Percentiles rank a stretch among this genome's conserved stretches.
Evolutionary conservation across 345 rosid genomes (phyloP).

Genomic region (Salix viminalis): DNA sequence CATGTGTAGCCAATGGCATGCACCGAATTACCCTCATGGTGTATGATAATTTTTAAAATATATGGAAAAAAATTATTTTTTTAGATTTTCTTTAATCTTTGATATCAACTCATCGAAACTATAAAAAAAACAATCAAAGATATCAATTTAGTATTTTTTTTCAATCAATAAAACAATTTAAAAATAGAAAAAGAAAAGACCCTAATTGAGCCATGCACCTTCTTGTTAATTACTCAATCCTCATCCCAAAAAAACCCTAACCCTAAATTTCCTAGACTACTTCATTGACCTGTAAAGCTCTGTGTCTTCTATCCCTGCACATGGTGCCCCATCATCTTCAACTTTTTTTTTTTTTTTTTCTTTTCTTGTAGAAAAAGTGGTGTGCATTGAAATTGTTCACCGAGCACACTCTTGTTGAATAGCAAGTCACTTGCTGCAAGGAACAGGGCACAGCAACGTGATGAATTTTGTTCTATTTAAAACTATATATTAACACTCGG

Average conservation of each 20-base stretch:
- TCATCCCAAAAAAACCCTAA: slow-evolving; percentile 40
- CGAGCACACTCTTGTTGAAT: background rate
- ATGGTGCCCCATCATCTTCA: background rate
- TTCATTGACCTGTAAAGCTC: slow-evolving; percentile 26
- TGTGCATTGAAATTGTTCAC: slow-evolving; percentile 3
- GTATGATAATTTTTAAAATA: no score
- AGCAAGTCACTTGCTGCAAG: background rate
- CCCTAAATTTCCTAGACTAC: slow-evolving; percentile 26
- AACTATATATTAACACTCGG: no score
- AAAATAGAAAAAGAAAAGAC: no score
- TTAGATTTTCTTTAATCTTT: no score
- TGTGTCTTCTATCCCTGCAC: slow-evolving; percentile 10
- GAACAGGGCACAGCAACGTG: no score
- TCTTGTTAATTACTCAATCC: no score
- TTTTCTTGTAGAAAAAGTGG: slow-evolving; percentile 22
- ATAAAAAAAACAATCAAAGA: no score
- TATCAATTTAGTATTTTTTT: no score
- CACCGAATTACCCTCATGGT: no score
- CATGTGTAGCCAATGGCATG: background rate
- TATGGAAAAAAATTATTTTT: no score
- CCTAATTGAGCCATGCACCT: background rate
- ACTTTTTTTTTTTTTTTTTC: background rate
- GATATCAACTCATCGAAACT: no score
- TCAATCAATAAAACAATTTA: no score
- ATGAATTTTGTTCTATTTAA: background rate